Evolutionary conservation across 176 grass and related monocot species (phyloP).

Genomic region (Avena eriantha): DNA sequence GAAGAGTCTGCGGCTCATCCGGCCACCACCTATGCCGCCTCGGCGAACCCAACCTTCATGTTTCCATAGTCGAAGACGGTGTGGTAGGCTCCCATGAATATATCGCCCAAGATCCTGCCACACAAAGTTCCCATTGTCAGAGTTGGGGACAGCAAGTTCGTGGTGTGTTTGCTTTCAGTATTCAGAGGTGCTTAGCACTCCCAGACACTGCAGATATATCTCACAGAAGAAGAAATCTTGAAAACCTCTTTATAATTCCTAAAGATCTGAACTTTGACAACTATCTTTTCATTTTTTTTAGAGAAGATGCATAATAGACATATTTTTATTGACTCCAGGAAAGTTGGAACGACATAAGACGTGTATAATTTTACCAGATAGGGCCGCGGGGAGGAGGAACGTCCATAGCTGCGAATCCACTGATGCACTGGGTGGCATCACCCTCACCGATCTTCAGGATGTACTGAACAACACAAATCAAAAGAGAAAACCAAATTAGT

Average conservation of each 20-base stretch:
- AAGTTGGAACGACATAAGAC: neutral
- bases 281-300: neutral
- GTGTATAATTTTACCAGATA: slow-evolving; percentile 64
- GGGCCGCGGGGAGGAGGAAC: slow-evolving; percentile 79
- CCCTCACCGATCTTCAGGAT: slow-evolving; percentile 73
- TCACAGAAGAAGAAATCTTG: neutral
- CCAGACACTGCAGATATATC: neutral
- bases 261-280: neutral
- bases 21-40: slow-evolving; percentile 55
- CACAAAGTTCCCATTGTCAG: neutral
- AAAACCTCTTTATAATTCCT: neutral
- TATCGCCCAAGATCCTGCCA: slow-evolving; percentile 83
- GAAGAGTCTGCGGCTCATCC: neutral
- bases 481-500: neutral
- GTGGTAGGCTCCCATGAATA: slow-evolving; percentile 96
- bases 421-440: slow-evolving; percentile 68
- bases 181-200: neutral
- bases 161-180: neutral
- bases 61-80: slow-evolving; percentile 96
- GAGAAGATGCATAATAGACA: neutral
- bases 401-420: slow-evolving; percentile 85
- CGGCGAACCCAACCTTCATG: slow-evolving; percentile 76
- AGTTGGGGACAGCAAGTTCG: neutral
- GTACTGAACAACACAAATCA: slow-evolving; percentile 56
- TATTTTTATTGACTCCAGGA: slow-evolving; percentile 24